Percentiles rank a stretch among this genome's conserved stretches.
Evolutionary conservation across 2,329 filamentous ascomycete species (phyloP).

Genomic region (Colletotrichum zoysiae): DNA sequence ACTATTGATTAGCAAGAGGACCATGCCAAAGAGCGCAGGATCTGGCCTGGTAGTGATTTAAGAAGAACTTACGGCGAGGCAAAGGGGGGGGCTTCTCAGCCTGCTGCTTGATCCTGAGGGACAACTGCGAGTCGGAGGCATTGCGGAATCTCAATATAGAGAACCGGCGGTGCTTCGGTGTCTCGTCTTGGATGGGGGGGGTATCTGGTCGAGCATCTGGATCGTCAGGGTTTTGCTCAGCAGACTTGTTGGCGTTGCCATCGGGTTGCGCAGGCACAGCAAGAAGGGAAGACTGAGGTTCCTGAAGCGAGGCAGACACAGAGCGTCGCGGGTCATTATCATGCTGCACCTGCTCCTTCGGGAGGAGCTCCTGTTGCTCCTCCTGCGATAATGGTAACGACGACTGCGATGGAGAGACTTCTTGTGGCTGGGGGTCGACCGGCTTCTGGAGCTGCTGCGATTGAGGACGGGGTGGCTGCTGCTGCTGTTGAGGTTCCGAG

Average conservation of each 20-base stretch:
- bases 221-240: conserved; percentile 36
- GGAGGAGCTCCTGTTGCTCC: neutral
- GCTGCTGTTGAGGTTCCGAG: conserved; percentile 23
- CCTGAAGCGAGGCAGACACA: conserved; percentile 23
- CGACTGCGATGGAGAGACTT: conserved; percentile 1
- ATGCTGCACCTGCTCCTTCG: conserved; percentile 1
- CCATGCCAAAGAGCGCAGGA: neutral
- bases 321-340: conserved; percentile 14
- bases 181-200: conserved; percentile 67
- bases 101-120: conserved; percentile 79
- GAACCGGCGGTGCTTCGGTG: conserved; percentile 70
- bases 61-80: conserved; percentile 66
- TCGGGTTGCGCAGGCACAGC: conserved; percentile 30
- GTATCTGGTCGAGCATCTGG: conserved; percentile 57
- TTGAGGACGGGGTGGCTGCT: conserved; percentile 17
- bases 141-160: conserved; percentile 87
- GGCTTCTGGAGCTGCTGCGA: conserved; percentile 26
- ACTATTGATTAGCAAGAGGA: conserved; percentile 29
- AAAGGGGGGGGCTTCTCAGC: conserved; percentile 68
- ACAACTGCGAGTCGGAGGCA: conserved; percentile 92
- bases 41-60: conserved; percentile 23
- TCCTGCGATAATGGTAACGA: neutral
- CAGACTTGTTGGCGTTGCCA: conserved; percentile 24
- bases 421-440: conserved; percentile 12
- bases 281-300: conserved; percentile 14